These are phyloP conservation scores for Mycena polygramma DNA, from an alignment of 768 basidiomycete genomes.

Conservation along the genomic window DNA sequence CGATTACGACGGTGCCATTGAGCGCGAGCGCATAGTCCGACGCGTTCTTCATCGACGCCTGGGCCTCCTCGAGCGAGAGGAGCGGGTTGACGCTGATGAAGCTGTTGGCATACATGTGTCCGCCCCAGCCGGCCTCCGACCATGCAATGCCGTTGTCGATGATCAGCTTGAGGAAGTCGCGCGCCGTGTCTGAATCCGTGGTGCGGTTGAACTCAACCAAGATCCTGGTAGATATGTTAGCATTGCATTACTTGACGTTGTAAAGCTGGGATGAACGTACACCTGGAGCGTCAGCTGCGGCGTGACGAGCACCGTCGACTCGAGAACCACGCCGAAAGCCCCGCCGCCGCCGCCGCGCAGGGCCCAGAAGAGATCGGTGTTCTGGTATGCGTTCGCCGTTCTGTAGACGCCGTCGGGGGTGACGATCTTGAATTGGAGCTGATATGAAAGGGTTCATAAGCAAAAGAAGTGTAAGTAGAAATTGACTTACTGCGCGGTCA, in stretches of 20 bases:
- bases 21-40: slow-evolving; percentile 43
- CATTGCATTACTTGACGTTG: slow-evolving; percentile 11
- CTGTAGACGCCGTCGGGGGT: slow-evolving; percentile 59
- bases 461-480: slow-evolving; percentile 27
- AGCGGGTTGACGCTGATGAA: slow-evolving; percentile 48
- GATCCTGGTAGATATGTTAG: slow-evolving; percentile 37
- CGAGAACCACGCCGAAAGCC: slow-evolving; percentile 56
- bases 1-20: slow-evolving; percentile 45
- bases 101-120: slow-evolving; percentile 44
- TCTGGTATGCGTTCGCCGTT: slow-evolving; percentile 57
- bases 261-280: slow-evolving; percentile 20
- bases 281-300: slow-evolving; percentile 27
- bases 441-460: slow-evolving; percentile 29
- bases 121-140: slow-evolving; percentile 51
- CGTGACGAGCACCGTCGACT: slow-evolving; percentile 27
- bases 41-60: slow-evolving; percentile 43
- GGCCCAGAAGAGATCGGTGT: slow-evolving; percentile 60
- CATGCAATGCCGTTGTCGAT: slow-evolving; percentile 46
- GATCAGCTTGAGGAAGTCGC: slow-evolving; percentile 42
- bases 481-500: slow-evolving; percentile 19
- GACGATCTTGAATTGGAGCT: slow-evolving; percentile 53
- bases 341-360: slow-evolving; percentile 62
- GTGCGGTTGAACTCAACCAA: slow-evolving; percentile 40
- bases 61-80: slow-evolving; percentile 42
- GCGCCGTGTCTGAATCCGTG: slow-evolving; percentile 34